Base-by-base conservation (phyloP, 306 rosid species). In the Rubus parviflorus region DNA sequence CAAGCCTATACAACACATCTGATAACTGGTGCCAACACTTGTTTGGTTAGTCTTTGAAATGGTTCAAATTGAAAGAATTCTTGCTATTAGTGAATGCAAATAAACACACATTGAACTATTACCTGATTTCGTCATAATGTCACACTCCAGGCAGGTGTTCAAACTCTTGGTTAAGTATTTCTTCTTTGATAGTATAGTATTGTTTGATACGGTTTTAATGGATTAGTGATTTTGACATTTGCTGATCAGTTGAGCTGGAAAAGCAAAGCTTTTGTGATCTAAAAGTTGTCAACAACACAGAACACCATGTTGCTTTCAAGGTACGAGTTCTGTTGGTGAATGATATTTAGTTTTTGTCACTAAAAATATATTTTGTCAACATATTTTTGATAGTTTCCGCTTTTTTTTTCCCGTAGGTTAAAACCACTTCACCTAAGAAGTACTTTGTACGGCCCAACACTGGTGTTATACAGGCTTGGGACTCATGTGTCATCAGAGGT, bases 361-460 rank as follows among this genome's bases (percentile, higher is more conserved):
- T 65, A 47, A 69, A 72, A 52, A 22, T 77, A 54, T 45, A 62
- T 71, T 49, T 81, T 56, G 63, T 48, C 38, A 13, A 17, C 65
- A 37, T 38, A 40, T 52, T 47, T 38, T 41, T 53, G 19, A 62
- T 61, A 42, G 45, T 52, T 60, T 9, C 78, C n/a, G 12, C 76
- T 52, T 4, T 69, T 81, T 22, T 1, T 42, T 84, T 35, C 14
- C 25, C 15, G 1, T 80, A 95, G 99, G 99, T 95, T 83, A 95
- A 95, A 89, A 92, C 99, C 56, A 95, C 99, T 81, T 95, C 99
- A 2, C 99, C 99, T 5, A 95, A 92, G 85, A 95, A 87, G 88
- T 95, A 92, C 87, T 95, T 92, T 30, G 99, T 95, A 71, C 95
- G 99, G 63, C 99, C 99, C 43, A 95, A 95, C 83, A 88, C 92